These are phyloP conservation scores for Podaxis mareebaensis DNA, from an alignment of 768 basidiomycete species.

Conservation along the genomic window DNA sequence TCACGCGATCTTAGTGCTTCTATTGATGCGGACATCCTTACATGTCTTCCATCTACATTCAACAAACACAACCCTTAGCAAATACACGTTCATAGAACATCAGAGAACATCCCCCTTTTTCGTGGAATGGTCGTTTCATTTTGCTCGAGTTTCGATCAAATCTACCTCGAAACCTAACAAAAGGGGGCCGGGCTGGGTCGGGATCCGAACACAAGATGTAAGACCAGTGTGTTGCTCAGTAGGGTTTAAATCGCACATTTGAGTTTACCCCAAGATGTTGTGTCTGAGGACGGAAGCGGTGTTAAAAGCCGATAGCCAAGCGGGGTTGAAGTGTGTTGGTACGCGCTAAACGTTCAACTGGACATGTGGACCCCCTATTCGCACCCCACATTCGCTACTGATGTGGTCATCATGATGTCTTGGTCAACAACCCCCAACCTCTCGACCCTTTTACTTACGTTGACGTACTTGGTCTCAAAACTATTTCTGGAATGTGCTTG, in stretches of 20 bases:
- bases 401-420: not conserved
- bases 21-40: not conserved
- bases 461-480: not conserved
- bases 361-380: not conserved
- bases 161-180: not conserved
- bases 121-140: not conserved
- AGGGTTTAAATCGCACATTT: not conserved
- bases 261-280: not conserved
- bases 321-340: not conserved
- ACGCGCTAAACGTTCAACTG: not conserved
- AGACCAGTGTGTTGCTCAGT: not conserved
- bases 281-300: not conserved
- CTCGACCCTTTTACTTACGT: not conserved
- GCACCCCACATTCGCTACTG: not conserved
- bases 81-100: not conserved
- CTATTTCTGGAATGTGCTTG: not conserved
- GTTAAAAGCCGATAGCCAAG: not conserved
- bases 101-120: not conserved
- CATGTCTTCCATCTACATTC: not conserved
- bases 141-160: not conserved
- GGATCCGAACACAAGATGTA: not conserved
- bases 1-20: not conserved
- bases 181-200: not conserved
- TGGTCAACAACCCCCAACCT: no score
- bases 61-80: not conserved